Base-by-base conservation (phyloP, 2,329 filamentous ascomycete species). In the Talaromyces sp. region DNA sequence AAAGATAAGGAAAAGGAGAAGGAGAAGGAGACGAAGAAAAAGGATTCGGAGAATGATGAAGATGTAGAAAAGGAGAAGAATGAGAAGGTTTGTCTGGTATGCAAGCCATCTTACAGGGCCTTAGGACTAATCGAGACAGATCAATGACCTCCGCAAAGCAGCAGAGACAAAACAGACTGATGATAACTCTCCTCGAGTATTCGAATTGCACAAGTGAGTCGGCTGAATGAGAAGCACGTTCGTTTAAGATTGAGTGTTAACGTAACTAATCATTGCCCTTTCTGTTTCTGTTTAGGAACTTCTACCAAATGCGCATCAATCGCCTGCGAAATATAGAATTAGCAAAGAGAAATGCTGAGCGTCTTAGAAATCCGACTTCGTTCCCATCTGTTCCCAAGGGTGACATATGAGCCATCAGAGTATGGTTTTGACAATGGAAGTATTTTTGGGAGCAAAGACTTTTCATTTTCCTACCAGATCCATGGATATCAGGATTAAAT, bases 341-440 rank as follows among this genome's bases (percentile, higher is more conserved):
- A 56, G 88, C 91, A 10, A 95, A 86, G 73, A 81, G 89, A 54
- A 94, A 93, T 67, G 84, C 87, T 43, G 90, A 97, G 71, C 84
- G 91, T 45, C 73, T 96, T 60, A 87, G 84, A 62, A 88, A 91
- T 68, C 89, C 91, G 1, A 83, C 81, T 25, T 84, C 88, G 60
- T 97, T 97, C 68, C 94, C 94, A 1, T 88, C 89, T 41, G 91
- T 94, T 1, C 93, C 93, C 2, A 88, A 84, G 53, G 82, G 82
- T 40, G 73, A 73, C 19, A 60, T 75, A 13, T 59, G 25, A 50
- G n/a, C n/a, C 19, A 2, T 8, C 17, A 4, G 4, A 15, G 2
- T 19, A 33, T 19, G 43, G 10, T 17, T n/a, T 25, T 45, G 13
- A 45, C n/a, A 9, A 28, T 28, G n/a, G n/a, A 9, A 25, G 5